Evolutionary conservation across 1,284 basidiomycete species (phyloP), one percentile per base, ranked within the genome.

Genomic region (Cutaneotrichosporon curvatum): DNA sequence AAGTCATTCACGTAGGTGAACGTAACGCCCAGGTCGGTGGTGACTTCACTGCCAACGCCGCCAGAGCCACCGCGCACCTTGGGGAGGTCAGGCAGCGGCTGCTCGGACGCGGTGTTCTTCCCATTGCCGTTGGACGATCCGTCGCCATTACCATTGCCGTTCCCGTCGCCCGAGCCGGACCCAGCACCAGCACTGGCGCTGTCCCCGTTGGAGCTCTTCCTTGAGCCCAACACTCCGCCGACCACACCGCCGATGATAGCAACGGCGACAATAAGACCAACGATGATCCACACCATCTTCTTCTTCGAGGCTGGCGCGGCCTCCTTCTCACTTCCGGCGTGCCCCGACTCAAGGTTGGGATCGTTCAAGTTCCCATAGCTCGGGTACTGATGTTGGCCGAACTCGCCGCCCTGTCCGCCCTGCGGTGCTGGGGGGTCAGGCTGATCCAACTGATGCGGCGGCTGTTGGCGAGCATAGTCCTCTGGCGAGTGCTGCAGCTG

Each of bases 1-100:
- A 86, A 86, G n/a, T 75, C 61, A 71, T 91, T 91, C 37, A 58
- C 67, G 65, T 89, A 91, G 0, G 74, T 79, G 65, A 78, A 78
- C 6, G 74, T 79, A 8, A 82, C 84, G 63, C 86, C 81, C 19
- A 79, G 77, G 47, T 87, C 86, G 28, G 65, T 68, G 11, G 63
- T 67, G 11, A 65, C 56, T 4, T 51, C 55, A 5, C 57, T 58
- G 3, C 63, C 61, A 37, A 57, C 52, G 5, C 46, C 57, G 9
- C 66, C 66, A 2, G 45, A 46, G 4, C 50, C 57, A 7, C n/a
- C 41, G 14, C 6, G 47, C 25, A 43, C 41, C n/a, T n/a, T n/a
- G n/a, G n/a, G n/a, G n/a, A n/a, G n/a, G n/a, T n/a, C n/a, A n/a
- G n/a, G n/a, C n/a, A n/a, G n/a, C n/a, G n/a, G n/a, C n/a, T n/a